Evolutionary conservation across 2,329 filamentous ascomycete genomes (phyloP), one percentile per base, ranked within the genome.

Genomic region (Aspergillus oerlinghausenensis): DNA sequence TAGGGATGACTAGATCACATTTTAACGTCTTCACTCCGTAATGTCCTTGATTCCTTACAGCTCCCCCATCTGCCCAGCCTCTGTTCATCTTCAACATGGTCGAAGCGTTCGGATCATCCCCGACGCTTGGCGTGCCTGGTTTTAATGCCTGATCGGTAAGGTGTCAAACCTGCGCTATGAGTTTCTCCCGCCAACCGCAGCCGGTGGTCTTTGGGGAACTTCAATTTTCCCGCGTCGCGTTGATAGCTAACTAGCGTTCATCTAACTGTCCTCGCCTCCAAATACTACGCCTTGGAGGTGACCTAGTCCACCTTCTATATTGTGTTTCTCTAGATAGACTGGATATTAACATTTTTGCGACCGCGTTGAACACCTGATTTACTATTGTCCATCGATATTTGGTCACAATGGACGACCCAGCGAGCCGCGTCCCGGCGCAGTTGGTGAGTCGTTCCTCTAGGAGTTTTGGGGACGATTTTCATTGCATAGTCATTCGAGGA

Each of bases 391-490:
- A 61, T 62, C 57, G 56, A 61, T 58, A 54, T 61, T 52, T 61
- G 32, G 59, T 60, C 64, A 75, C 56, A 56, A 78, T 79, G 76
- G 74, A 76, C 62, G 76, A 79, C 59, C 77, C 77, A 51, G 76
- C 74, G 50, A 71, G 73, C 63, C 75, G 76, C 60, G 74, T 80
- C 56, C 73, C 74, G 59, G 70, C 66, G 63, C 73, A 77, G 58
- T 65, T 80, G 70, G 77, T 79, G 74, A 59, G 73, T 67, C 57
- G 32, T 54, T 53, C 51, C 49, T 51, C 52, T 55, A 32, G 57
- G 51, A 55, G 51, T 49, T 35, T 56, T 40, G 28, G 48, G 49
- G 28, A 29, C 52, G 55, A 50, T 54, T 42, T 55, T 45, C 43
- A 47, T 52, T 29, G 42, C 45, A 38, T 17, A 17, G 32, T 38